Evolutionary conservation across 805 yeast species (phyloP).

Genomic region (Yamadazyma nakazawae): DNA sequence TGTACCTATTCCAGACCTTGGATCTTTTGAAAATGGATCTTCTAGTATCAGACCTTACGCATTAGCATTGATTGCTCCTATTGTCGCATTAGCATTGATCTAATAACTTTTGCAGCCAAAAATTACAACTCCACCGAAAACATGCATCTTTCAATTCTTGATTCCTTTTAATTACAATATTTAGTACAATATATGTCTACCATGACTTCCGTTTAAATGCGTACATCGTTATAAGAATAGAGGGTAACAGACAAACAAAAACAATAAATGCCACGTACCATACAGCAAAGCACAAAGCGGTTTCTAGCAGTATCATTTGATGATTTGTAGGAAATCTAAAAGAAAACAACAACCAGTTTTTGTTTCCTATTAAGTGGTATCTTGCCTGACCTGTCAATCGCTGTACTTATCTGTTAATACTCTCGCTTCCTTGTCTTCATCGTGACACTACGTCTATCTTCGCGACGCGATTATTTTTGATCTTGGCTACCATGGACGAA

Average conservation of each 20-base stretch:
- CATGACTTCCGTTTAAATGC: too few relatives aligned
- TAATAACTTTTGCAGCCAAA: not conserved
- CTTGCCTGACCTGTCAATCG: too few relatives aligned
- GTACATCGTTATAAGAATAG: too few relatives aligned
- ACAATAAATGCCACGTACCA: too few relatives aligned
- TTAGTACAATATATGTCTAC: too few relatives aligned
- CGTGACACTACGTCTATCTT: not conserved
- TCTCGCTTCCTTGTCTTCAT: not conserved
- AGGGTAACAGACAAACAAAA: too few relatives aligned
- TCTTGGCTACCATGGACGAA: constrained; percentile 3
- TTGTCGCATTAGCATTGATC: constrained; percentile 1
- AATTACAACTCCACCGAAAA: not conserved
- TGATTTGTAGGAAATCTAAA: too few relatives aligned
- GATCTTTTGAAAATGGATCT: constrained; percentile 9
- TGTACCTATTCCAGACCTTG: not conserved
- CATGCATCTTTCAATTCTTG: not conserved
- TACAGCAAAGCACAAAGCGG: too few relatives aligned
- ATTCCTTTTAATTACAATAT: not conserved
- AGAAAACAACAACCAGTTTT: too few relatives aligned
- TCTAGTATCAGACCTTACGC: constrained; percentile 2
- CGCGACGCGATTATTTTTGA: not conserved
- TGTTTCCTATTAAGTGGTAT: too few relatives aligned
- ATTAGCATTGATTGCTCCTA: constrained; percentile 2
- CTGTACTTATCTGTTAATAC: too few relatives aligned
- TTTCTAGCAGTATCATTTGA: too few relatives aligned